Percentiles rank a stretch among this genome's conserved stretches.
phyloP scores from a whole-genome alignment of 140 eudicot species.

The Ambrosia hybrid region DNA sequence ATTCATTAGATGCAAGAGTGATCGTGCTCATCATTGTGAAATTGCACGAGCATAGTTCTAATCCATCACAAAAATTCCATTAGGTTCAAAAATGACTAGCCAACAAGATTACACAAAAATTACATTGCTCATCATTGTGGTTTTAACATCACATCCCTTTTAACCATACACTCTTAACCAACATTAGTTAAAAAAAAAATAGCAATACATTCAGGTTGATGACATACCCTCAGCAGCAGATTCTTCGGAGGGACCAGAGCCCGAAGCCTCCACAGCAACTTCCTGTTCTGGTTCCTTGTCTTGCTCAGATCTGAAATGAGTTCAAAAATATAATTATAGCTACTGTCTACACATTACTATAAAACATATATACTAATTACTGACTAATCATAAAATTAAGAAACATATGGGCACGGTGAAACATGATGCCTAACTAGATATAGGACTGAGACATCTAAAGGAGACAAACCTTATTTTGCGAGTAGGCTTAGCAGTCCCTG shows the following conservation, averaged over 20 bases:
- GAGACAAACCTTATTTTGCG: conserved; percentile 80
- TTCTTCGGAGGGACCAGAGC: conserved; percentile 82
- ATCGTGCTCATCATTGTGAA: no score
- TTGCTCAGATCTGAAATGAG: conserved; percentile 80
- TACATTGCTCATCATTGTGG: no score
- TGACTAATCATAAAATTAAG: no score
- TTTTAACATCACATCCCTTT: no score
- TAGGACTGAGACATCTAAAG: neutral
- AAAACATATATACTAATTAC: neutral
- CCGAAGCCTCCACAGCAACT: conserved; percentile 67
- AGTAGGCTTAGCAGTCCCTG: conserved; percentile 82
- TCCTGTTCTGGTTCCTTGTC: conserved; percentile 98
- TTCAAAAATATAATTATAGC: neutral
- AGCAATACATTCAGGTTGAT: conserved; percentile 5
- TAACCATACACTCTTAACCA: neutral
- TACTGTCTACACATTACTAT: neutral
- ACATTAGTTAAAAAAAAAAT: conserved; percentile 3
- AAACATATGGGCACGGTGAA: neutral
- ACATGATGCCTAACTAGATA: neutral
- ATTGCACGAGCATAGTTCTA: no score
- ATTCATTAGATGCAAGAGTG: no score
- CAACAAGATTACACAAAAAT: no score
- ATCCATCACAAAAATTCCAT: no score
- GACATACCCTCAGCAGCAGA: conserved; percentile 73
- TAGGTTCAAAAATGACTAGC: no score